phyloP scores from a whole-genome alignment of 352 stramenopile species.

The Phytophthora constricta region DNA sequence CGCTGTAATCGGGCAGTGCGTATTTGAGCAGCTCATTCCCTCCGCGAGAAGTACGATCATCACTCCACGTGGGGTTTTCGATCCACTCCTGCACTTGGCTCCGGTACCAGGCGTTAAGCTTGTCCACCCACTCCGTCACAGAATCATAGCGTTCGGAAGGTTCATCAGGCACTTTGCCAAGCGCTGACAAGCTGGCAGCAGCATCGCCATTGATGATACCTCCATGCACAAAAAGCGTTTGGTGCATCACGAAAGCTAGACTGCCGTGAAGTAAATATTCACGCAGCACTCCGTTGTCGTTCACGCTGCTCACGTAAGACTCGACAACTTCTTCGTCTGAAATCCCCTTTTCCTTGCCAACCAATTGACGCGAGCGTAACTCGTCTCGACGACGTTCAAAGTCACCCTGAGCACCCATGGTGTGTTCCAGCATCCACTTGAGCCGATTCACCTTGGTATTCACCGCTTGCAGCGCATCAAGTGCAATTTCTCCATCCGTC shows the following conservation, averaged over 20 bases:
- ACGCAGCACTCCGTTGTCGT: slow-evolving; percentile 73
- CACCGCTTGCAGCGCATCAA: slow-evolving; percentile 30
- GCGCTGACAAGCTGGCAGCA: slow-evolving; percentile 44
- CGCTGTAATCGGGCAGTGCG: slow-evolving; percentile 58
- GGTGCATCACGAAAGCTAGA: slow-evolving; percentile 80
- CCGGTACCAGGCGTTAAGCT: slow-evolving; percentile 88
- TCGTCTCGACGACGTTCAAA: slow-evolving; percentile 90
- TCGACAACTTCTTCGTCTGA: slow-evolving; percentile 81
- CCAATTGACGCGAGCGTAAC: slow-evolving; percentile 42
- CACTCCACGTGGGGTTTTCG: slow-evolving; percentile 75
- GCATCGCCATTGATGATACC: slow-evolving; percentile 74
- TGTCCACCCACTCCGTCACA: slow-evolving; percentile 63
- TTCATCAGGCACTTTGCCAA: slow-evolving; percentile 79
- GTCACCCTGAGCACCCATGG: slow-evolving; percentile 90
- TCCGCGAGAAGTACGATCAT: slow-evolving; percentile 57
- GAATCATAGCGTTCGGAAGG: slow-evolving; percentile 37
- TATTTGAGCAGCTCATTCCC: slow-evolving; percentile 79
- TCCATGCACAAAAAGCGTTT: slow-evolving; percentile 94
- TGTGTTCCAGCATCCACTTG: slow-evolving; percentile 92
- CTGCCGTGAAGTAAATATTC: slow-evolving; percentile 86
- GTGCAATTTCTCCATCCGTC: not conserved
- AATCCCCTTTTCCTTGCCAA: slow-evolving; percentile 24
- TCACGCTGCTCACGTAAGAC: slow-evolving; percentile 82
- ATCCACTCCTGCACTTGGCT: slow-evolving; percentile 81
- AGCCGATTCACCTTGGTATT: slow-evolving; percentile 88